Base-by-base conservation (phyloP, 768 basidiomycete species). In the Cystofilobasidium bisporidii region DNA sequence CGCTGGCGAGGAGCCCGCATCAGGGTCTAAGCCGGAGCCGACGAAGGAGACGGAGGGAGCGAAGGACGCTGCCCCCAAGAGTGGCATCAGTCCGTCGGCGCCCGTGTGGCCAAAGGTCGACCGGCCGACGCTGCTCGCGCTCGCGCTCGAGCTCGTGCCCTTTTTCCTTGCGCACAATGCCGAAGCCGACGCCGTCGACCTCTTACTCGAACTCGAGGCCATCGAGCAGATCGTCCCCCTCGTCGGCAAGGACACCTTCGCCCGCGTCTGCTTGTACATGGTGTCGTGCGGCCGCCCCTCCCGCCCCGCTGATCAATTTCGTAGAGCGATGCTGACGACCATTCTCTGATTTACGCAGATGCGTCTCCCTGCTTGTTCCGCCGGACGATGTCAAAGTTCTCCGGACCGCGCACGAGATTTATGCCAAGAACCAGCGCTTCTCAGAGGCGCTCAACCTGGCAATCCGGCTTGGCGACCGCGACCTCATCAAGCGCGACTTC, bases 141-240 rank as follows among this genome's bases (percentile, higher is more conserved):
- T 97, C 62, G 89, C 87, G 0, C 81, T 87, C 67, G 83, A 90
- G 73, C 90, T 96, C 73, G 89, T 92, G 10, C 85, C 81, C 17
- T 99, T 98, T 81, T 81, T 98, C 71, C 80, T 98, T 18, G 81
- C 82, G 22, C 96, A 98, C 76, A 97, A 99, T 74, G 96, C 93
- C 14, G 96, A 99, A 77, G 93, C 92, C 36, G 96, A 99, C 75
- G 96, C 94, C 0, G 93, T 99, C 38, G 96, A 98, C 79, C 80
- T 98, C 40, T 79, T 98, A 67, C 86, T 96, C 73, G 96, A 97
- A 73, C 79, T 98, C 72, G 96, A 99, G 76, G 87, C 88, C 71
- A 86, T 96, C 30, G 82, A 86, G 69, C 83, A 84, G 73, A 86
- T 97, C 71, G 81, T 83, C 22, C 79, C 84, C 15, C 78, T 92